Evolutionary conservation across 139 green algal species (phyloP).

Genomic region (Ostreobium quekettii): DNA sequence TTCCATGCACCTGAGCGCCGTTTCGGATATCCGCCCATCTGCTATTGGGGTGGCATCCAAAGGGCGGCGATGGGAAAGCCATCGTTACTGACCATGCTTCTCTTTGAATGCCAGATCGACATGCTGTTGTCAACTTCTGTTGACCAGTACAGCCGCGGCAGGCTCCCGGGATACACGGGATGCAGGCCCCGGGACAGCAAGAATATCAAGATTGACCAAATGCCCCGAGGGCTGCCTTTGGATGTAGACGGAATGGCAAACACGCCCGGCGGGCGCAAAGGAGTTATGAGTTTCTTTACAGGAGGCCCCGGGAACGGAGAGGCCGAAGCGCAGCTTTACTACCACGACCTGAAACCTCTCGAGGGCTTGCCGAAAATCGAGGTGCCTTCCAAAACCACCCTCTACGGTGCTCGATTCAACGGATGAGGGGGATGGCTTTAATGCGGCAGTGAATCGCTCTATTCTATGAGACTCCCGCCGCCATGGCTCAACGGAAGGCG

Average conservation of each 20-base stretch:
- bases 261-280: constrained; percentile 16
- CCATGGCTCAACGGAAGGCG: no score
- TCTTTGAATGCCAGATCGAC: constrained; percentile 11
- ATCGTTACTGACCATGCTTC: not conserved
- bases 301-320: constrained; percentile 16
- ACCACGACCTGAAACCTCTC: constrained; percentile 16
- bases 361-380: constrained; percentile 21
- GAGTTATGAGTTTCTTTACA: constrained; percentile 26
- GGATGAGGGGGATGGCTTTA: no score
- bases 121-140: constrained; percentile 19
- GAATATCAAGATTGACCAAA: constrained; percentile 21
- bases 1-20: no score
- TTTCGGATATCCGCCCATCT: not conserved
- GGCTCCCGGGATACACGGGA: constrained; percentile 29
- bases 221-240: constrained; percentile 3
- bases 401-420: constrained; percentile 17
- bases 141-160: constrained; percentile 35
- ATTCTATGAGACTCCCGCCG: no score
- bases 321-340: constrained; percentile 17
- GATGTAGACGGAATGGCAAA: not conserved
- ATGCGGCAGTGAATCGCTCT: no score
- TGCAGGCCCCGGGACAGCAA: constrained; percentile 23
- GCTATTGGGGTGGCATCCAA: not conserved
- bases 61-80: not conserved
- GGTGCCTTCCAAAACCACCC: not conserved